phyloP scores from a whole-genome alignment of 1,139 yeast genomes.

The Yamadazyma dushanensis region DNA sequence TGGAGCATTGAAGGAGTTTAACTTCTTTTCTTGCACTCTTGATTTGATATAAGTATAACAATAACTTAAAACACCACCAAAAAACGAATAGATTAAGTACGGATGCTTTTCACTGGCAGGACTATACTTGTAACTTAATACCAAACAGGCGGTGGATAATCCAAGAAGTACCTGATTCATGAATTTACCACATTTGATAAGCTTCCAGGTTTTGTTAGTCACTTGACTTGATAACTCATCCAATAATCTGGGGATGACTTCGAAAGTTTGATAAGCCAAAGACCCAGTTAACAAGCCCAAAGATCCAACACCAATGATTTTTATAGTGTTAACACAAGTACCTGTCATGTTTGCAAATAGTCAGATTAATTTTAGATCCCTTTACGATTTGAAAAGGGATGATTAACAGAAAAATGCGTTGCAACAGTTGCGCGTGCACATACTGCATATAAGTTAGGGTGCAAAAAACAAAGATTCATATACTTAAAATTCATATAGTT shows the following conservation, averaged over 20 bases:
- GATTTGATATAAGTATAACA: slow-evolving; percentile 25
- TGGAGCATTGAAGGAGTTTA: slow-evolving; percentile 16
- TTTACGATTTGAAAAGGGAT: slow-evolving; percentile 8
- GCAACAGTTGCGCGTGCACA: slow-evolving; percentile 1
- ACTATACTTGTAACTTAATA: slow-evolving; percentile 43
- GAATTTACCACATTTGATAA: slow-evolving; percentile 28
- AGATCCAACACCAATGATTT: slow-evolving; percentile 52
- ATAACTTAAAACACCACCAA: slow-evolving; percentile 44
- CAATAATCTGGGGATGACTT: slow-evolving; percentile 37
- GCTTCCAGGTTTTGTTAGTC: slow-evolving; percentile 10
- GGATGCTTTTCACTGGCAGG: slow-evolving; percentile 52
- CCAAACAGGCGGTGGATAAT: slow-evolving; percentile 39
- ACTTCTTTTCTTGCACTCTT: slow-evolving; percentile 17
- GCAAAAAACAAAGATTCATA: too few species aligned
- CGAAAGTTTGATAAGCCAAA: slow-evolving; percentile 37
- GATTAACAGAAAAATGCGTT: slow-evolving; percentile 3
- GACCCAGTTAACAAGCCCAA: slow-evolving; percentile 50
- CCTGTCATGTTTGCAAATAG: slow-evolving; percentile 39
- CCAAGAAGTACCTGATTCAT: slow-evolving; percentile 35
- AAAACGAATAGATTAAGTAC: slow-evolving; percentile 55
- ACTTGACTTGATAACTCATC: slow-evolving; percentile 22
- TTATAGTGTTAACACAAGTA: slow-evolving; percentile 51
- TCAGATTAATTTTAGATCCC: neutral
- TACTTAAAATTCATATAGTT: too few species aligned
- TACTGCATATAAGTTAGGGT: slow-evolving; percentile 1